Conservation (phyloP, 2,329 filamentous ascomycete genomes). For the Pseudocercospora ulei region DNA sequence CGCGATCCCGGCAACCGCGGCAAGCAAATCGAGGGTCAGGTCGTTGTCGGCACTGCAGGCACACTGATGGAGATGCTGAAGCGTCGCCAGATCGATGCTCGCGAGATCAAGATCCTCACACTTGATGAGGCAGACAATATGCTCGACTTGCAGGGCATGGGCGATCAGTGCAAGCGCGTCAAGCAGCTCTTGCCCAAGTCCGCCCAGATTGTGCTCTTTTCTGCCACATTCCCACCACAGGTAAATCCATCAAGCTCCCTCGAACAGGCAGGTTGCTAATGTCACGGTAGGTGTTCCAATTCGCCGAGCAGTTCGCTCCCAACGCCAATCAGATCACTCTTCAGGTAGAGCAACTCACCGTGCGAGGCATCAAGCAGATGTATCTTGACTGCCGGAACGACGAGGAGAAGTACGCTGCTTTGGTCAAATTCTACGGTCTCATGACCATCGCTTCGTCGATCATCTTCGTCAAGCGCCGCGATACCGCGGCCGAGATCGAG, state of each 20-base stretch:
- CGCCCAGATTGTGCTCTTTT: slow-evolving; percentile 89
- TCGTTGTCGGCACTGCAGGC: slow-evolving; percentile 88
- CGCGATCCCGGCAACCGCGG: slow-evolving; percentile 64
- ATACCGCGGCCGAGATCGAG: slow-evolving; percentile 77
- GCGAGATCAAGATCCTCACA: slow-evolving; percentile 68
- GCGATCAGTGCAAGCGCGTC: slow-evolving; percentile 86
- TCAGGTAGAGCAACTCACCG: slow-evolving; percentile 81
- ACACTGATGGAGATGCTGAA: slow-evolving; percentile 83
- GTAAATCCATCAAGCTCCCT: too few species aligned
- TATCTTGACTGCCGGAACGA: slow-evolving; percentile 86
- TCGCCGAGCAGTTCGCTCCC: slow-evolving; percentile 75
- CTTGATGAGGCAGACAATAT: slow-evolving; percentile 98
- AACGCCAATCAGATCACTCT: slow-evolving; percentile 78
- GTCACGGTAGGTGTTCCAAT: slow-evolving; percentile 54
- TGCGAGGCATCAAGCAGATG: slow-evolving; percentile 94
- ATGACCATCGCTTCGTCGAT: slow-evolving; percentile 97
- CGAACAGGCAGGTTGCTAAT: too few species aligned
- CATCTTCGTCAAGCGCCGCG: slow-evolving; percentile 92
- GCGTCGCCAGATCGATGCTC: slow-evolving; percentile 61
- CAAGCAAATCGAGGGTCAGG: slow-evolving; percentile 59
- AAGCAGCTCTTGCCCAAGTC: slow-evolving; percentile 63
- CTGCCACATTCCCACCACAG: slow-evolving; percentile 79
- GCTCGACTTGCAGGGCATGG: slow-evolving; percentile 89
- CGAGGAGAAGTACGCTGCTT: slow-evolving; percentile 72
- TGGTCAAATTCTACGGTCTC: slow-evolving; percentile 87